Percentiles rank a stretch among this genome's conserved stretches.
Evolutionary conservation across 2,329 filamentous ascomycete species (phyloP).

Genomic region (Ramichloridium luteum): DNA sequence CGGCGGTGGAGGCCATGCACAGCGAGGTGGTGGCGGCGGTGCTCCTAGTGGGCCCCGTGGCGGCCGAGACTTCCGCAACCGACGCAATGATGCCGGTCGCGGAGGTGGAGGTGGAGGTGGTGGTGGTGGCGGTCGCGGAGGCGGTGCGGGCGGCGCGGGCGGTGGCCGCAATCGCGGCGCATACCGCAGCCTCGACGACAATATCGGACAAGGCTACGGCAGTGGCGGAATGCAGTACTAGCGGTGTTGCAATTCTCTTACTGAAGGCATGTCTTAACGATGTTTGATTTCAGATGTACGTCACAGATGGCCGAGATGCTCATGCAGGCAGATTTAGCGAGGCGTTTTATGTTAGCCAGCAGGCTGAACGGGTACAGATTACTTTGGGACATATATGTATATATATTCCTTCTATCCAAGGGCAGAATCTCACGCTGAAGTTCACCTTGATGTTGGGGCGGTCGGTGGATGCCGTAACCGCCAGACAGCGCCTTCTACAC

Average conservation of each 20-base stretch:
- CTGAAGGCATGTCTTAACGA: too few relatives aligned
- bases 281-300: too few relatives aligned
- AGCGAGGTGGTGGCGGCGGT: conserved; percentile 25
- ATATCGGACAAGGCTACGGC: conserved; percentile 23
- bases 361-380: too few relatives aligned
- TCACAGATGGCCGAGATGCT: too few relatives aligned
- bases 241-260: conserved; percentile 1
- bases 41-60: too few relatives aligned
- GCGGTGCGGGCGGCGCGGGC: conserved; percentile 19
- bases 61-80: too few relatives aligned
- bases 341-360: too few relatives aligned
- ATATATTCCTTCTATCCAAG: too few relatives aligned
- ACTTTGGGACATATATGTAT: too few relatives aligned
- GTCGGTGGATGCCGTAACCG: conserved; percentile 22
- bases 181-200: conserved; percentile 35
- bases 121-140: conserved; percentile 13
- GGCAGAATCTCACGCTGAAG: too few relatives aligned
- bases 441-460: too few relatives aligned
- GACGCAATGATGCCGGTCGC: conserved; percentile 26
- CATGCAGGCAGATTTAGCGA: too few relatives aligned
- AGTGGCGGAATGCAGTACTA: conserved; percentile 27
- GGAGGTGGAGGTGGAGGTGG: conserved; percentile 19
- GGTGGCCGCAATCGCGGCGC: conserved; percentile 19
- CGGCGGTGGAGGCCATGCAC: conserved; percentile 24
- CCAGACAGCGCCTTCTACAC: conserved; percentile 24